These are phyloP conservation scores for Apocynum venetum DNA, from an alignment of 257 asterid species.

Conservation along the genomic window DNA sequence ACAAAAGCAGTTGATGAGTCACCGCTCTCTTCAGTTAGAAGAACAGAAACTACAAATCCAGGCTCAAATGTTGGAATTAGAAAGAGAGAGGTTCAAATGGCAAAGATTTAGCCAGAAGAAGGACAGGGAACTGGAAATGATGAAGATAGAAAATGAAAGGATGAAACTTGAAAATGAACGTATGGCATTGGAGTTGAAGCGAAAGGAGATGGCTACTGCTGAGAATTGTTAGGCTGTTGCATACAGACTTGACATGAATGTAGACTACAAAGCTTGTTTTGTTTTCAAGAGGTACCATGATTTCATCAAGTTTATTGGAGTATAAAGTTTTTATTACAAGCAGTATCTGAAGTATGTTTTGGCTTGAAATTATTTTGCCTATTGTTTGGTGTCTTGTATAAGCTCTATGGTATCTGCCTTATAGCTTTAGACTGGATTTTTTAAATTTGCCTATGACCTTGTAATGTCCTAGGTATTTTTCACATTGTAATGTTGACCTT, in stretches of 20 bases:
- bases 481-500: neutral
- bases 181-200: constrained; percentile 36
- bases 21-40: constrained; percentile 31
- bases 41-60: constrained; percentile 37
- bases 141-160: constrained; percentile 38
- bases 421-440: neutral
- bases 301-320: neutral
- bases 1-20: constrained; percentile 32
- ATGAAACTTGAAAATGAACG: constrained; percentile 44
- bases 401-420: neutral
- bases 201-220: constrained; percentile 30
- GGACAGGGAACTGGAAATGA: constrained; percentile 34
- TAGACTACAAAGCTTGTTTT: neutral
- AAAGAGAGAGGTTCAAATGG: constrained; percentile 43
- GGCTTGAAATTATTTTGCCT: neutral
- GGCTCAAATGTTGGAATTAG: constrained; percentile 41
- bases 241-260: neutral
- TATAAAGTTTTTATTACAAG: neutral
- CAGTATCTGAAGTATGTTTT: constrained; percentile 1
- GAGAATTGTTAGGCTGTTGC: constrained; percentile 14
- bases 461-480: neutral
- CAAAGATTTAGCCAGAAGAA: constrained; percentile 39
- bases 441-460: neutral
- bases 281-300: constrained; percentile 9
- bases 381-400: neutral